Percentiles rank a stretch among this genome's conserved stretches.
Conservation (phyloP, 208 protist species). For the Phytomonas serpens region DNA sequence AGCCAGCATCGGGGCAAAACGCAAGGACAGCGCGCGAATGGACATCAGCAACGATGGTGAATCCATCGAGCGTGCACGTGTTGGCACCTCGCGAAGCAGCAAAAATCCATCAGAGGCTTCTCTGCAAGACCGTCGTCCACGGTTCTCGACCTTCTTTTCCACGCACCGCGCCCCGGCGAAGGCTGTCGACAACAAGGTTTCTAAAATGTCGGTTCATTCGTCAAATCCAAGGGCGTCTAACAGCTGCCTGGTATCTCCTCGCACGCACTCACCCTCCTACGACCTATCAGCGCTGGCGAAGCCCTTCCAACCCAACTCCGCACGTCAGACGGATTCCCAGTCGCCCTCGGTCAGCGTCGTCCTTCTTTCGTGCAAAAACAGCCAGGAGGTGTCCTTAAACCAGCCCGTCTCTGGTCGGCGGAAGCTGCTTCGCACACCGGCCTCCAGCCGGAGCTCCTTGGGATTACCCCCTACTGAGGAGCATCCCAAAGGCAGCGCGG, state of each 20-base stretch:
- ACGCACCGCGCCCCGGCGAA: neutral
- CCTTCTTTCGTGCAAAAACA: neutral
- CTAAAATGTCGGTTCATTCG: neutral
- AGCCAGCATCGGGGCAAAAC: constrained; percentile 52
- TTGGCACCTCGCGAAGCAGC: constrained; percentile 6
- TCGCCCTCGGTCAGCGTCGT: neutral
- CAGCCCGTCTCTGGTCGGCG: neutral
- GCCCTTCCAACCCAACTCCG: neutral
- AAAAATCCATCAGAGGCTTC: neutral
- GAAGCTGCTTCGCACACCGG: neutral
- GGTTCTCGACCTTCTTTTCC: neutral
- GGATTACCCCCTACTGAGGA: neutral
- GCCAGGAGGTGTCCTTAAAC: neutral
- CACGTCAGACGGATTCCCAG: neutral
- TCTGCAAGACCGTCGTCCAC: neutral
- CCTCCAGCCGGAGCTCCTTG: neutral
- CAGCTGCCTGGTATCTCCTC: neutral
- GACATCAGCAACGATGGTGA: neutral
- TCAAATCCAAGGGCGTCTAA: neutral
- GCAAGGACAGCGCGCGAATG: constrained; percentile 17
- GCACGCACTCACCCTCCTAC: neutral
- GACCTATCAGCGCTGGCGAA: neutral
- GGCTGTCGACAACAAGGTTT: neutral
- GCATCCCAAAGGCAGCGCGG: neutral
- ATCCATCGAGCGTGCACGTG: neutral